Evolutionary conservation across 257 asterid genomes (phyloP).

Genomic region (Ballota nigra): DNA sequence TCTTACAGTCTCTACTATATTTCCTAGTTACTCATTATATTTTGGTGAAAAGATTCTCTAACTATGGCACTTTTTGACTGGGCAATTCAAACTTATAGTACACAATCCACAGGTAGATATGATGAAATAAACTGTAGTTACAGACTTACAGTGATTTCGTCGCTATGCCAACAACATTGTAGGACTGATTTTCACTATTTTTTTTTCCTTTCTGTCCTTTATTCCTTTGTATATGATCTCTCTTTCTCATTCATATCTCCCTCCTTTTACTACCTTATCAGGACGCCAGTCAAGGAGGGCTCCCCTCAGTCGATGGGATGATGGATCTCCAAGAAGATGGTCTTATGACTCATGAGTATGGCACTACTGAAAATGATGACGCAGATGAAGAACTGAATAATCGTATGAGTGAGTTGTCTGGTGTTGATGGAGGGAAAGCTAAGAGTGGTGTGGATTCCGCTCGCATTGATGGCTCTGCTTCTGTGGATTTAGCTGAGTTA

Average conservation of each 20-base stretch:
- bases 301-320: slow-evolving; percentile 26
- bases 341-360: slow-evolving; percentile 25
- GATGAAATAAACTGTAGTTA: slow-evolving; percentile 5
- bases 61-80: not conserved
- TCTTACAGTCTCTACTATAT: slow-evolving; percentile 8
- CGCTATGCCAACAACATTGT: not conserved
- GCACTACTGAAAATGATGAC: slow-evolving; percentile 22
- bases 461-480: slow-evolving; percentile 25
- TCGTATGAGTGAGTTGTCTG: slow-evolving; percentile 23
- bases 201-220: not conserved
- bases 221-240: not conserved
- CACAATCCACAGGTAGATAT: slow-evolving; percentile 11
- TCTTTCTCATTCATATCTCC: not conserved
- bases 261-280: slow-evolving; percentile 25
- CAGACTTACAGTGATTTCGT: not conserved
- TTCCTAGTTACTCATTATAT: slow-evolving; percentile 13
- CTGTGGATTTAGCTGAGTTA: slow-evolving; percentile 31
- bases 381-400: slow-evolving; percentile 21
- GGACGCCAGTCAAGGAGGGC: slow-evolving; percentile 39
- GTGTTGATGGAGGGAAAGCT: slow-evolving; percentile 33
- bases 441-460: slow-evolving; percentile 32
- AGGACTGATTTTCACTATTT: not conserved
- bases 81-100: slow-evolving; percentile 13
- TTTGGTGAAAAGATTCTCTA: slow-evolving; percentile 16
- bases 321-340: slow-evolving; percentile 23